Conservation (phyloP, 176 grass and related monocot genomes). For the Eremochloa ophiuroides region DNA sequence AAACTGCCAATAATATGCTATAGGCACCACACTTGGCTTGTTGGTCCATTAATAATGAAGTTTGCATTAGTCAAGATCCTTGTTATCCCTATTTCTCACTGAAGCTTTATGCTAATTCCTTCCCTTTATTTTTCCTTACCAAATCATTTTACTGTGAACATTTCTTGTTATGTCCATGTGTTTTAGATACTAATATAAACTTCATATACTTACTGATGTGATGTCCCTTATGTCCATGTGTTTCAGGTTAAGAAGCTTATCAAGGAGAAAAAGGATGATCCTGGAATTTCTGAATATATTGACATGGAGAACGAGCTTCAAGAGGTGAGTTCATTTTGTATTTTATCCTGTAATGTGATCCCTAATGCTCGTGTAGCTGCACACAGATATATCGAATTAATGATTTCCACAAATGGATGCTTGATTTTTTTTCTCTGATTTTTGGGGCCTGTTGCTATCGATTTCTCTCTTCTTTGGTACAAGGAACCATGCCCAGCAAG, state of each 20-base stretch:
- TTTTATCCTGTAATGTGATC: slow-evolving; percentile 10
- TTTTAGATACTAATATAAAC: background rate
- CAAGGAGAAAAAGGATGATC: slow-evolving; percentile 63
- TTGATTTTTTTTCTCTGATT: slow-evolving; percentile 23
- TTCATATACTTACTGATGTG: background rate
- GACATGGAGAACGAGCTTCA: slow-evolving; percentile 96
- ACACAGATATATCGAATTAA: slow-evolving; percentile 1
- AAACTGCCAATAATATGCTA: background rate
- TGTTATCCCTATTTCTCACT: background rate
- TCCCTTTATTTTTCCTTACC: background rate
- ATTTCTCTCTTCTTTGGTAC: slow-evolving; percentile 63
- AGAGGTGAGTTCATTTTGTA: slow-evolving; percentile 51
- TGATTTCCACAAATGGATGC: slow-evolving; percentile 25
- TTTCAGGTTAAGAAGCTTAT: slow-evolving; percentile 70
- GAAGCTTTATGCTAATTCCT: background rate
- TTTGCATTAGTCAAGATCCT: background rate
- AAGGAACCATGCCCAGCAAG: slow-evolving; percentile 60
- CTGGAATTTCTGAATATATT: slow-evolving; percentile 74
- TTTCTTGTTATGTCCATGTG: background rate
- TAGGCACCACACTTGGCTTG: background rate
- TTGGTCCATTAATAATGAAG: background rate
- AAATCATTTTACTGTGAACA: background rate
- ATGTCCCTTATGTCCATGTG: background rate
- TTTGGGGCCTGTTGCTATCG: slow-evolving; percentile 46
- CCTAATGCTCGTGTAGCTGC: background rate